Evolutionary conservation across 1,284 basidiomycete species (phyloP).

Genomic region (Ceratobasidium sp.): DNA sequence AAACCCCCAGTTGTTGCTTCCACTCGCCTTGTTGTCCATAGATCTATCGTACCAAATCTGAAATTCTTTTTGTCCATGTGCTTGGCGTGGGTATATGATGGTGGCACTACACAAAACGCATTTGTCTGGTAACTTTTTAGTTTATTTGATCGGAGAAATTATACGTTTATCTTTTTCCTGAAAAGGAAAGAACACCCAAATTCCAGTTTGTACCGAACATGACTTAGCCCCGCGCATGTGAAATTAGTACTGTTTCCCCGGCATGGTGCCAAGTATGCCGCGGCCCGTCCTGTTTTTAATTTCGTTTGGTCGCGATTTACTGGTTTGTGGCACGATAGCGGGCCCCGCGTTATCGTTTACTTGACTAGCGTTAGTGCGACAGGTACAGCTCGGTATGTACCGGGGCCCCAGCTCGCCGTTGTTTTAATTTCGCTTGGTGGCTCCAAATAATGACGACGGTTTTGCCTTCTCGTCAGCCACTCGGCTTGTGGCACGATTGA

Average conservation of each 20-base stretch:
- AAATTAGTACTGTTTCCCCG: background rate
- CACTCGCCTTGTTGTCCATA: background rate
- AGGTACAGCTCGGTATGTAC: too few species aligned
- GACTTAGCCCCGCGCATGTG: background rate
- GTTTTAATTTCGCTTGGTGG: too few species aligned
- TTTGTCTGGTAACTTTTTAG: background rate
- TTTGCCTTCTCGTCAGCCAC: too few species aligned
- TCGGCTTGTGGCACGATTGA: too few species aligned
- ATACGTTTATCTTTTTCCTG: background rate
- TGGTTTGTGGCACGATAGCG: too few species aligned
- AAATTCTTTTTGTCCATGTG: background rate
- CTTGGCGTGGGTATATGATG: background rate
- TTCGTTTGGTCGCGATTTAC: too few species aligned
- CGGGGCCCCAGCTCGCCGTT: too few species aligned
- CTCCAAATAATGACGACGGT: too few species aligned
- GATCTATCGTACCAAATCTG: background rate
- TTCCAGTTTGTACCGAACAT: background rate
- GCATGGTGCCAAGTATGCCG: background rate
- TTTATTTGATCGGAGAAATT: conserved; percentile 7
- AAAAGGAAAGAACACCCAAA: too few species aligned
- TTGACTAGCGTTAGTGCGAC: too few species aligned
- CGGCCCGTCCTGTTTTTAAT: background rate
- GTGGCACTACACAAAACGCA: background rate
- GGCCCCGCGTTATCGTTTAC: too few species aligned
- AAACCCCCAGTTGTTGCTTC: background rate